phyloP scores from a whole-genome alignment of 2,329 filamentous ascomycete species.

The Trichophyton verrucosum region DNA sequence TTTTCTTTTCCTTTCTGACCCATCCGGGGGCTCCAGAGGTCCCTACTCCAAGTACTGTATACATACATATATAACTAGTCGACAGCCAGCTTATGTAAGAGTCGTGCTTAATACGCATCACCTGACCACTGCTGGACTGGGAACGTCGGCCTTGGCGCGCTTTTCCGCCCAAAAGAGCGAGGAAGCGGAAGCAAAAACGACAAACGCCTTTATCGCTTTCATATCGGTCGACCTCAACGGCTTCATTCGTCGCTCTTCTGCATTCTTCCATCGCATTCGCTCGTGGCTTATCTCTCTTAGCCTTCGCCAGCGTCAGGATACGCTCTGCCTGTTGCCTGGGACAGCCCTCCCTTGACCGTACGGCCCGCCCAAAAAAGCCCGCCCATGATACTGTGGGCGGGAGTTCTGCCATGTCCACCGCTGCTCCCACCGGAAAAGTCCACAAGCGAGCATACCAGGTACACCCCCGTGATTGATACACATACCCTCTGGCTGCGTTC shows the following conservation, averaged over 20 bases:
- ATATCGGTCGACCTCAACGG: background rate
- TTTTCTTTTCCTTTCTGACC: no score
- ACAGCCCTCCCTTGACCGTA: background rate
- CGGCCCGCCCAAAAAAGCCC: background rate
- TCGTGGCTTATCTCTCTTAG: background rate
- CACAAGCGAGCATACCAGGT: conserved; percentile 18
- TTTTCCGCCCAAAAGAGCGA: background rate
- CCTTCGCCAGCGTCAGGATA: background rate
- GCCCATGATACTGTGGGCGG: background rate
- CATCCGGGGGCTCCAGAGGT: no score
- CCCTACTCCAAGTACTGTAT: no score
- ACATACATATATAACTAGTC: no score
- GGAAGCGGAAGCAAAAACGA: background rate
- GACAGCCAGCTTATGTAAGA: background rate
- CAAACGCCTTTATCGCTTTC: background rate
- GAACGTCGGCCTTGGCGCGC: background rate
- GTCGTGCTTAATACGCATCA: background rate
- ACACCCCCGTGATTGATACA: background rate
- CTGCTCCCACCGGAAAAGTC: conserved; percentile 9
- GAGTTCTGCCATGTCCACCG: conserved; percentile 11
- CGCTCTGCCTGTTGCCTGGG: no score
- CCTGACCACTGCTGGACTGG: background rate
- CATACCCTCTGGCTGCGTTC: no score
- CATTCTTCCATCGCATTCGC: background rate
- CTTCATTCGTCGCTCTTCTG: background rate